Evolutionary conservation across 2,329 filamentous ascomycete genomes (phyloP), one percentile per base, ranked within the genome.

Genomic region (Fusarium graminum): DNA sequence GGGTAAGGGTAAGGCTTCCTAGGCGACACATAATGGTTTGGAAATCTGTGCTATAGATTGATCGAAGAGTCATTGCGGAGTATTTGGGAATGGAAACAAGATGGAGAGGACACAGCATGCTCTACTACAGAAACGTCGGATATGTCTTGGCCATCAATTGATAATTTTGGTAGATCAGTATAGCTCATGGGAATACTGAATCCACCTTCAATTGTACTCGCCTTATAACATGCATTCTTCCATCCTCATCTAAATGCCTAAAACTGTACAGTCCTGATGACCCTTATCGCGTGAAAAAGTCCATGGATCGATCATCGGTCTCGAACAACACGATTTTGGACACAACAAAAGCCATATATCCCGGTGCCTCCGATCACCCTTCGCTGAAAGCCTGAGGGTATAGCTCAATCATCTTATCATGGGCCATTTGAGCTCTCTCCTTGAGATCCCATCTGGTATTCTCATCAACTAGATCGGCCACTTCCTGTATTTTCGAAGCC

Each of bases 351-450:
- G n/a, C n/a, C n/a, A n/a, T n/a, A n/a, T n/a, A n/a, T n/a, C n/a
- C n/a, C n/a, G n/a, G n/a, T n/a, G n/a, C n/a, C n/a, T n/a, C n/a
- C n/a, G n/a, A 2, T 39, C 7, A 19, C 16, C 22, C 6, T 22
- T 22, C 22, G 22, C 42, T 4, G 1, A 65, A 67, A 0, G 34
- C 34, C 9, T 58, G 55, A 0, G 61, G 53, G 7, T 65, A 68
- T 1, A 68, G 7, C 16, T 52, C 25, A 10, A 55, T 12, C 65
- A 68, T 63, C 47, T 22, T 50, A 3, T 57, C 44, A 4, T 57
- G 14, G 0, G 56, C 65, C 13, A 43, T 1, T 2, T 16, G 17
- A 0, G 54, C 3, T 26, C 0, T 51, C 0, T 7, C 28, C 22
- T 58, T 60, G 0, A 69, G n/a, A 4, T 22, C 17, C 57, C 62